Percentiles rank a stretch among this genome's conserved stretches.
Conservation (phyloP, 768 basidiomycete species). For the Termitomyces sp. region DNA sequence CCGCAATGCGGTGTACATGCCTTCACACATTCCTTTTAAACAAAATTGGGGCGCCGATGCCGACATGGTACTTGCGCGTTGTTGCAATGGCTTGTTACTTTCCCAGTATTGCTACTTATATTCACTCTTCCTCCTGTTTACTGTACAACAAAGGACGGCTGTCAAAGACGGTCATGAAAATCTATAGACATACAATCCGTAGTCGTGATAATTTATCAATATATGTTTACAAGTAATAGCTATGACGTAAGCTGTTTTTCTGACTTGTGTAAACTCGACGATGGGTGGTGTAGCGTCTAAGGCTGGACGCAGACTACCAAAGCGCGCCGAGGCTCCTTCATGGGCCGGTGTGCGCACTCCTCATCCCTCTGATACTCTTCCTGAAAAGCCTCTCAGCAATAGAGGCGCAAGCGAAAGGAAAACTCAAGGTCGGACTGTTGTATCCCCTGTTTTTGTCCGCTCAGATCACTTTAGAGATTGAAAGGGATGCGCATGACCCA, state of each 20-base stretch:
- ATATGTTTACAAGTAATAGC: not conserved
- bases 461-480: slow-evolving; percentile 42
- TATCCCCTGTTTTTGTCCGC: not conserved
- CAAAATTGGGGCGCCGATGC: slow-evolving; percentile 20
- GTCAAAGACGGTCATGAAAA: slow-evolving; percentile 26
- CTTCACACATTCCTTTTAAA: slow-evolving; percentile 27
- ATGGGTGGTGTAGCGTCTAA: slow-evolving; percentile 71
- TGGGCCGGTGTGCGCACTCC: slow-evolving; percentile 47
- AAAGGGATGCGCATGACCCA: slow-evolving; percentile 66
- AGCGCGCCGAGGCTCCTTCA: slow-evolving; percentile 35
- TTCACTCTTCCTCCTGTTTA: slow-evolving; percentile 26
- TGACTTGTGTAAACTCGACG: not conserved
- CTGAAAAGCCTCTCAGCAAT: slow-evolving; percentile 1
- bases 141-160: slow-evolving; percentile 46
- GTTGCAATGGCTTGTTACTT: slow-evolving; percentile 34
- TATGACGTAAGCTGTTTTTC: slow-evolving; percentile 17
- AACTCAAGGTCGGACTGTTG: slow-evolving; percentile 36
- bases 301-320: slow-evolving; percentile 53
- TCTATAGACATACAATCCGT: slow-evolving; percentile 12
- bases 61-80: slow-evolving; percentile 20
- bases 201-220: slow-evolving; percentile 12
- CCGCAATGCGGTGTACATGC: slow-evolving; percentile 29
- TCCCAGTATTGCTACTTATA: slow-evolving; percentile 25
- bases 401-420: slow-evolving; percentile 47
- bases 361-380: slow-evolving; percentile 16